These are phyloP conservation scores for Microbotryum silenes-acaulis DNA, from an alignment of 1,284 basidiomycete species.

Conservation along the genomic window DNA sequence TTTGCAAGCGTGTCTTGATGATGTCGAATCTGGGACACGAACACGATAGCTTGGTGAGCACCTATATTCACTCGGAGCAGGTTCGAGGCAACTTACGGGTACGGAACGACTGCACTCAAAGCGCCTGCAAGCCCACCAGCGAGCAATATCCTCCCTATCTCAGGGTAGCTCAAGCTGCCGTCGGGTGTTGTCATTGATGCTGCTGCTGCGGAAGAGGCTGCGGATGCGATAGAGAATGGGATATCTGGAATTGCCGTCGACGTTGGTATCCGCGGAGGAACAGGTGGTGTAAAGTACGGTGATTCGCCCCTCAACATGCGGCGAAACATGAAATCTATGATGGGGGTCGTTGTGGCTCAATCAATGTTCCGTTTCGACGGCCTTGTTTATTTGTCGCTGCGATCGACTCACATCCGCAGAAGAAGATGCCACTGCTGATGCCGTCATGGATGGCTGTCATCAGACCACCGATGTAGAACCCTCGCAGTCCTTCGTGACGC, in stretches of 20 bases:
- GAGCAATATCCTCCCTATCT: constrained; percentile 31
- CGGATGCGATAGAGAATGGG: constrained; percentile 1
- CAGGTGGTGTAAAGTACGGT: constrained; percentile 16
- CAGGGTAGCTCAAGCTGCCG: constrained; percentile 22
- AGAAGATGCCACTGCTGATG: constrained; percentile 36
- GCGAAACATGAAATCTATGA: constrained; percentile 32
- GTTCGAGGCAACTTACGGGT: constrained; percentile 29
- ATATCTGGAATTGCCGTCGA: background rate
- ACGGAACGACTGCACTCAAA: constrained; percentile 34
- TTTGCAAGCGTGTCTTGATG: constrained; percentile 35
- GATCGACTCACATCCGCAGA: constrained; percentile 30
- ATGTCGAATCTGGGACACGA: constrained; percentile 31
- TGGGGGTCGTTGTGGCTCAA: background rate
- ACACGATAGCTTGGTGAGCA: background rate
- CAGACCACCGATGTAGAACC: constrained; percentile 37
- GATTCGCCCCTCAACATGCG: constrained; percentile 29
- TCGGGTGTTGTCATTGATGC: constrained; percentile 2
- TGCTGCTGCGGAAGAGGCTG: background rate
- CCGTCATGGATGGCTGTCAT: constrained; percentile 37
- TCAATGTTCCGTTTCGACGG: background rate
- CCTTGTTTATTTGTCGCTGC: no score
- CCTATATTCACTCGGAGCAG: background rate
- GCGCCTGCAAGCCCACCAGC: constrained; percentile 36
- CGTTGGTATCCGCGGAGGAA: constrained; percentile 4
- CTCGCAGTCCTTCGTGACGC: constrained; percentile 31